phyloP scores from a whole-genome alignment of 2,329 filamentous ascomycete species.

The Rhynchosporium agropyri region DNA sequence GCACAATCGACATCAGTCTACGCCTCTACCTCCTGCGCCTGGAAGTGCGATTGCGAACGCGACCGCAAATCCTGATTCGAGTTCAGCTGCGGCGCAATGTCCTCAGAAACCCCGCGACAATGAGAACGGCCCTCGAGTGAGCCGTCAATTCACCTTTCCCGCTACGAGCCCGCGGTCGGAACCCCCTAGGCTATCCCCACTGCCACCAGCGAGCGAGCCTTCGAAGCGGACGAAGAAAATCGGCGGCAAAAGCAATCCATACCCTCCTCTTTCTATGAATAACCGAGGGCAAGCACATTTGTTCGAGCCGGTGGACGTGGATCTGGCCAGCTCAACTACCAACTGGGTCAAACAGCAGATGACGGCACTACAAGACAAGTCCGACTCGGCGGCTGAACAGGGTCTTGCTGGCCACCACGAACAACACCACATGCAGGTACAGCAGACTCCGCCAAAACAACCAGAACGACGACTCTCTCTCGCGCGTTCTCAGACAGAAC shows the following conservation, averaged over 20 bases:
- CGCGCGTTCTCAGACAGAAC: conserved; percentile 20
- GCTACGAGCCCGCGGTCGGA: conserved; percentile 1
- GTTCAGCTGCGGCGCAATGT: too few relatives aligned
- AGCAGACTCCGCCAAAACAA: conserved; percentile 11
- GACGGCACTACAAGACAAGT: conserved; percentile 12
- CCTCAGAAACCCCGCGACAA: background rate
- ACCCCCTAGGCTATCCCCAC: background rate
- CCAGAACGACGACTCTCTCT: conserved; percentile 20
- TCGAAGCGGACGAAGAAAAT: conserved; percentile 18
- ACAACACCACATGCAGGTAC: background rate
- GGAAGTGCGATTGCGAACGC: too few relatives aligned
- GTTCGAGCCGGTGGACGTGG: conserved; percentile 23
- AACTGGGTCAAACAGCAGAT: conserved; percentile 39
- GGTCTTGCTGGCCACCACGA: conserved; percentile 9
- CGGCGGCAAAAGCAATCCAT: conserved; percentile 18
- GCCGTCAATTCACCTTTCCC: conserved; percentile 11
- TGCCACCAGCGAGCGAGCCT: background rate
- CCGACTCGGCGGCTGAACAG: conserved; percentile 9
- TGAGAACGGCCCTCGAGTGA: conserved; percentile 8
- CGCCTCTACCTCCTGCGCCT: background rate
- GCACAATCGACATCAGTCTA: conserved; percentile 11
- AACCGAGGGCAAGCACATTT: conserved; percentile 31
- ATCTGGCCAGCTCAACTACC: conserved; percentile 32
- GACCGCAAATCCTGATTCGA: too few relatives aligned
- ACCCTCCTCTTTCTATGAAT: conserved; percentile 37